Evolutionary conservation across 768 basidiomycete species (phyloP).

Genomic region (Stropharia rugosoannulata): DNA sequence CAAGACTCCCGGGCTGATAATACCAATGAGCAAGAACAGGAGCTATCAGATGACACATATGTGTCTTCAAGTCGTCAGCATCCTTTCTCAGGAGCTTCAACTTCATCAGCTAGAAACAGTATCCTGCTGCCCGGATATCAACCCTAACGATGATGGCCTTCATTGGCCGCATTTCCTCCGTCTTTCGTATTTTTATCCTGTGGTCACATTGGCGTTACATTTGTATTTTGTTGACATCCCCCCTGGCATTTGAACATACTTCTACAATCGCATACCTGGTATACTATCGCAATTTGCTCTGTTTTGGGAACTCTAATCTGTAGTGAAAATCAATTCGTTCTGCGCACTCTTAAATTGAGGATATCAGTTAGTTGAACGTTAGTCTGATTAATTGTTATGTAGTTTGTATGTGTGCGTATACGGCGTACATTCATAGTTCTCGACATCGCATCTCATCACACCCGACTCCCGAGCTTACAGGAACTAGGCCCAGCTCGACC

Average conservation of each 20-base stretch:
- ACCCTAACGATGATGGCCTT: conserved; percentile 16
- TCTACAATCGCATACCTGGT: background rate
- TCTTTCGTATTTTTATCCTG: background rate
- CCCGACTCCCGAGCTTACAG: too few relatives aligned
- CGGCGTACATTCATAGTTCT: too few relatives aligned
- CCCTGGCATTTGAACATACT: background rate
- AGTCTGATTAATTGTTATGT: background rate
- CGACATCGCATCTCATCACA: too few relatives aligned
- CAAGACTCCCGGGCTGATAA: conserved; percentile 11
- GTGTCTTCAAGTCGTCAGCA: background rate
- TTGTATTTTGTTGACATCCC: background rate
- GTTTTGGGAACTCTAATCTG: background rate
- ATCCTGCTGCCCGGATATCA: conserved; percentile 23
- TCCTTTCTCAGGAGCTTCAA: background rate
- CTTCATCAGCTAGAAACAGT: conserved; percentile 11
- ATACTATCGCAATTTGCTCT: background rate
- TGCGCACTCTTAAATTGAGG: background rate
- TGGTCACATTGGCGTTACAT: background rate
- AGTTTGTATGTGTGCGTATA: too few relatives aligned
- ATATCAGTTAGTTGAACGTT: background rate
- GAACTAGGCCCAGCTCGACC: too few relatives aligned
- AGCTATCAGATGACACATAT: background rate
- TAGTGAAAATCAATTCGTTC: background rate
- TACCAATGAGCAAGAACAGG: conserved; percentile 16
- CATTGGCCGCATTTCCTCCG: background rate